Evolutionary conservation across 2,329 filamentous ascomycete species (phyloP), one percentile per base, ranked within the genome.

Genomic region (Nannizziopsis barbatae): DNA sequence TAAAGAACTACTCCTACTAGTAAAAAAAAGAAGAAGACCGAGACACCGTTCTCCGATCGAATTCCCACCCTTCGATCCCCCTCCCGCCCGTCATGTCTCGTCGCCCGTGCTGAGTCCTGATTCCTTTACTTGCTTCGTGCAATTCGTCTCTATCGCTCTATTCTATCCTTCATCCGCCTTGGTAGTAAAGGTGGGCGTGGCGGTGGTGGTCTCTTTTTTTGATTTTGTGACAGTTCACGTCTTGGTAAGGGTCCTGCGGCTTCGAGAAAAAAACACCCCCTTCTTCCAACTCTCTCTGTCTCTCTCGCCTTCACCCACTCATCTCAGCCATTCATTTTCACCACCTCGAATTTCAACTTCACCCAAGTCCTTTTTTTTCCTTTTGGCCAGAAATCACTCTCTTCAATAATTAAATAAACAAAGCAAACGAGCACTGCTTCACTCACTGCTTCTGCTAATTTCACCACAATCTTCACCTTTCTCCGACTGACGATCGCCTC

Each of bases 61-160:
- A n/a, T 30, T 35, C 31, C 12, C 32, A 8, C 6, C 20, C 17
- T 18, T 14, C 5, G 4, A 33, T 33, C 22, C 10, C 12, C 14
- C 10, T 18, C 14, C n/a, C 33, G 14, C 22, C 22, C 44, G 44
- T 40, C 44, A 46, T 40, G 44, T 18, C 15, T 17, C 22, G 30
- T 30, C 15, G 42, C 22, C 38, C 39, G 46, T 31, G 49, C 32
- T 50, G 38, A 47, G 20, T 14, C 27, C 20, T 18, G 32, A 15
- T 20, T 42, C 35, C 41, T 37, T n/a, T 33, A 38, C 37, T 22
- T 38, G 38, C 43, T 47, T 50, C 50, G 56, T 57, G 53, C 64
- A 35, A 46, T 57, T 54, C 49, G 41, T 56, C 57, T 55, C 55
- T 55, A 53, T 53, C 55, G 45, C 45, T 51, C 27, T 33, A 18